phyloP scores from a whole-genome alignment of 2,329 filamentous ascomycete species.

The Colletotrichum salicis region DNA sequence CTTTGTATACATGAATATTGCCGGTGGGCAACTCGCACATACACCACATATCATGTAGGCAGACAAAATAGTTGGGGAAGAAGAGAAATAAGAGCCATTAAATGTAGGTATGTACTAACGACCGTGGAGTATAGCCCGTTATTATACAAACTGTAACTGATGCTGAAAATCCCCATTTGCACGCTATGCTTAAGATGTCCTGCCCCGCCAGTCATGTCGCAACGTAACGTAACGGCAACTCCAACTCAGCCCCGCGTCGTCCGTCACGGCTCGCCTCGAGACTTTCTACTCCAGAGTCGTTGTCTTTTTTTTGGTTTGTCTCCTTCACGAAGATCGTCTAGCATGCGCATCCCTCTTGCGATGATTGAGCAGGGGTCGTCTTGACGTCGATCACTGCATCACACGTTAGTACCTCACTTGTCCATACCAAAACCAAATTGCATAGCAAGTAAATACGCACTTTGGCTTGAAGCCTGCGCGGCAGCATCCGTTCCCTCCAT shows the following conservation, averaged over 20 bases:
- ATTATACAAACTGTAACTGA: conserved; percentile 39
- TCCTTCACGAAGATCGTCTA: conserved; percentile 44
- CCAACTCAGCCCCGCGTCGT: conserved; percentile 21
- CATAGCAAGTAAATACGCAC: conserved; percentile 62
- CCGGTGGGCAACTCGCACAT: background rate
- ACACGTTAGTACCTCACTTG: conserved; percentile 40
- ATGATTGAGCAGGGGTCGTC: conserved; percentile 76
- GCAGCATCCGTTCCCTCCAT: conserved; percentile 93
- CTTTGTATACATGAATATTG: background rate
- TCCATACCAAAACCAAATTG: background rate
- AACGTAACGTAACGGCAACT: conserved; percentile 32
- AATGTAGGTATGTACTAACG: conserved; percentile 37
- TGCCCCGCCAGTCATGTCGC: conserved; percentile 33
- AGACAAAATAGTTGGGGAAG: background rate
- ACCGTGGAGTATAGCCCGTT: conserved; percentile 37
- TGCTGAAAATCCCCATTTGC: conserved; percentile 39
- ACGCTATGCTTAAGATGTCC: conserved; percentile 45
- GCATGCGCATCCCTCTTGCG: conserved; percentile 80
- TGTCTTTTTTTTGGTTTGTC: background rate
- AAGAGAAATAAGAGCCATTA: conserved; percentile 28
- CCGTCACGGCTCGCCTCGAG: conserved; percentile 34
- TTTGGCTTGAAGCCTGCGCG: conserved; percentile 78
- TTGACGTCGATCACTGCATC: conserved; percentile 89
- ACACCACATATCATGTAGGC: background rate
- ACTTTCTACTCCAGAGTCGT: conserved; percentile 13